A percentile compares a stretch with the other conserved stretches of the same genome.
These are phyloP conservation scores for Puya raimondii DNA, from an alignment of 176 grass and related monocot species.

Conservation along the genomic window DNA sequence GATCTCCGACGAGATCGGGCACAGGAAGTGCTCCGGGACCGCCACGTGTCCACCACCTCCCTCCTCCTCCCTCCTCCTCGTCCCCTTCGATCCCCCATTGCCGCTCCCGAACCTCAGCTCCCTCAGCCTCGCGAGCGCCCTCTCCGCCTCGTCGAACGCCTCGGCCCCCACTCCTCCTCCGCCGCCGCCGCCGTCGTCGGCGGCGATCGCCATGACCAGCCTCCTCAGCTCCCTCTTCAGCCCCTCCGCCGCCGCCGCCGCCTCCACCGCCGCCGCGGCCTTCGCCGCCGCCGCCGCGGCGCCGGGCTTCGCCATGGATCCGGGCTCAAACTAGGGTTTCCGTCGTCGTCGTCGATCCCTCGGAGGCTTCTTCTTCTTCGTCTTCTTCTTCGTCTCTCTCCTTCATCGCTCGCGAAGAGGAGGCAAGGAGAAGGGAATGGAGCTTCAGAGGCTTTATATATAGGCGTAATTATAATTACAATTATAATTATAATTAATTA, in stretches of 20 bases:
- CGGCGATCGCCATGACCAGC: constrained; percentile 31
- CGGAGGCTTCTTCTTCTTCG: no score
- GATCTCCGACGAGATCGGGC: constrained; percentile 59
- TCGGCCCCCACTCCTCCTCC: constrained; percentile 12
- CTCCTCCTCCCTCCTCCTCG: background rate
- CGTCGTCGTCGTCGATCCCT: constrained; percentile 1
- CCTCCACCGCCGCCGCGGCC: background rate
- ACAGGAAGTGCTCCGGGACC: constrained; percentile 50
- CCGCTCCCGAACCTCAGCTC: constrained; percentile 30
- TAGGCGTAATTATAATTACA: no score
- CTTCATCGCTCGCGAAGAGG: background rate
- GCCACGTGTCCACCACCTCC: background rate
- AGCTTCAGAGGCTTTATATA: no score
- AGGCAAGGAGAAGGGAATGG: no score
- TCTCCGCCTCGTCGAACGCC: constrained; percentile 44
- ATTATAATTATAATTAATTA: no score
- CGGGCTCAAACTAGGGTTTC: background rate
- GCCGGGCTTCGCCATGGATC: no score
- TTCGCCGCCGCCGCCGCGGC: constrained; percentile 19
- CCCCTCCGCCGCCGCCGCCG: constrained; percentile 13
- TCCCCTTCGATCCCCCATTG: background rate
- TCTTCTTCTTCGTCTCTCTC: no score
- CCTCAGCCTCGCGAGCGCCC: constrained; percentile 39
- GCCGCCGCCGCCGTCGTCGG: constrained; percentile 19
- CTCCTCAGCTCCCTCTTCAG: constrained; percentile 34